Percentiles rank a stretch among this genome's conserved stretches.
Conservation (phyloP, 108 stramenopile species). For the Nitzschia sp. region DNA sequence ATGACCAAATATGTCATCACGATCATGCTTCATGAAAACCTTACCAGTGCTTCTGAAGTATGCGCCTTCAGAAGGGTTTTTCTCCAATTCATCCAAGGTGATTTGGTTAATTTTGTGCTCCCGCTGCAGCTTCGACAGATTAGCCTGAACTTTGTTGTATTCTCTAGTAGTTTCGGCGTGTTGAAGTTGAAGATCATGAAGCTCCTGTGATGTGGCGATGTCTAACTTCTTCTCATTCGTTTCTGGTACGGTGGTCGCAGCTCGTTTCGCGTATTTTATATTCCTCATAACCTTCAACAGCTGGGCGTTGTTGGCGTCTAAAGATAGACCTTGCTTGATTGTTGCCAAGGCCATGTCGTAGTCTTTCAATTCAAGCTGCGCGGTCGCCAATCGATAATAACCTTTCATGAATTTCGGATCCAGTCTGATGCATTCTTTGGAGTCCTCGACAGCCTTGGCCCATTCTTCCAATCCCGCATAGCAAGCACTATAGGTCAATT, state of each 20-base stretch:
- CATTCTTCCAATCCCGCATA: slow-evolving; percentile 78
- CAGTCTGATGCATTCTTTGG: slow-evolving; percentile 89
- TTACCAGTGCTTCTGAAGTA: slow-evolving; percentile 83
- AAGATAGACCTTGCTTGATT: slow-evolving; percentile 76
- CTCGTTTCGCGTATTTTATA: slow-evolving; percentile 58
- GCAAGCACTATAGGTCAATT: slow-evolving; percentile 59
- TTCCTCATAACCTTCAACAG: slow-evolving; percentile 68
- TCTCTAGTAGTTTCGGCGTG: slow-evolving; percentile 68
- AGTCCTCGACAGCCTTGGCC: slow-evolving; percentile 70
- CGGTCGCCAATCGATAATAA: slow-evolving; percentile 88
- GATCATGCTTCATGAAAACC: slow-evolving; percentile 70
- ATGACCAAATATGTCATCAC: slow-evolving; percentile 54
- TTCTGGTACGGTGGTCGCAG: slow-evolving; percentile 33
- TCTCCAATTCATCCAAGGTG: slow-evolving; percentile 65
- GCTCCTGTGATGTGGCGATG: slow-evolving; percentile 60
- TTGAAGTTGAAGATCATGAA: slow-evolving; percentile 81
- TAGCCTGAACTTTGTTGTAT: slow-evolving; percentile 64
- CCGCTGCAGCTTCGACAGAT: slow-evolving; percentile 52
- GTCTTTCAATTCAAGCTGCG: slow-evolving; percentile 77
- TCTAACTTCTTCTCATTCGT: slow-evolving; percentile 23
- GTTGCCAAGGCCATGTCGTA: slow-evolving; percentile 76
- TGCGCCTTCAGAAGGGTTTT: slow-evolving; percentile 42
- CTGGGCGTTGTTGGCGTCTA: slow-evolving; percentile 81
- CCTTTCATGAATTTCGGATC: slow-evolving; percentile 89
- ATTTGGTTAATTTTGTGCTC: slow-evolving; percentile 67